Conservation (phyloP, 345 rosid species). For the Crucihimalaya himalaica region DNA sequence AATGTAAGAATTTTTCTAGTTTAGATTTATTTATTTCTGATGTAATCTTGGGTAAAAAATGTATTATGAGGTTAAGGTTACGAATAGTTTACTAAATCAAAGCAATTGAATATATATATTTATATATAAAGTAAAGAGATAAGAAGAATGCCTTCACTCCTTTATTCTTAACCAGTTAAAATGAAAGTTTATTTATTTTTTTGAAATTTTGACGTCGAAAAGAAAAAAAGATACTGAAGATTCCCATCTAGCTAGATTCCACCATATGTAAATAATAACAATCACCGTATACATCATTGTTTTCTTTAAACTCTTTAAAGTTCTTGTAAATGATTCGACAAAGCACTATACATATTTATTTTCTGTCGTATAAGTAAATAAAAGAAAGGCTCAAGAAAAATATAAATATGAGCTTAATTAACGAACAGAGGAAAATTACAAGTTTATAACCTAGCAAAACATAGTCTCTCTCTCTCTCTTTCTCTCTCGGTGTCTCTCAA, state of each 20-base stretch:
- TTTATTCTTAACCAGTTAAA: background rate
- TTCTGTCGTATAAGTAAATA: background rate
- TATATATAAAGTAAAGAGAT: background rate
- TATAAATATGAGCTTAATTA: background rate
- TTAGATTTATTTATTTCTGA: background rate
- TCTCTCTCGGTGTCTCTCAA: background rate
- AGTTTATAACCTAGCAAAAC: background rate
- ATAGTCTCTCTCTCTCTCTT: background rate
- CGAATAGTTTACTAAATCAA: background rate
- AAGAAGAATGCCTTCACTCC: background rate
- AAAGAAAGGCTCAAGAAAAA: background rate
- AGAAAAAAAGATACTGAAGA: background rate
- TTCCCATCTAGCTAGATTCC: background rate
- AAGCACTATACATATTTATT: background rate
- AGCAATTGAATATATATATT: background rate
- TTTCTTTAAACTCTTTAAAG: background rate
- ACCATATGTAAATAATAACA: background rate
- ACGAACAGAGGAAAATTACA: background rate
- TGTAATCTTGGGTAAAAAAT: background rate
- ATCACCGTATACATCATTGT: background rate
- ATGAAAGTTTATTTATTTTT: background rate
- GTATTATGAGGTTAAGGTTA: background rate
- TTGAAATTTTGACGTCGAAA: background rate
- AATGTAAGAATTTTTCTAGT: background rate
- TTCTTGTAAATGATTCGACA: background rate